Conservation (phyloP, 371 early-diverging fungal genomes). For the Conidiobolus incongruus region DNA sequence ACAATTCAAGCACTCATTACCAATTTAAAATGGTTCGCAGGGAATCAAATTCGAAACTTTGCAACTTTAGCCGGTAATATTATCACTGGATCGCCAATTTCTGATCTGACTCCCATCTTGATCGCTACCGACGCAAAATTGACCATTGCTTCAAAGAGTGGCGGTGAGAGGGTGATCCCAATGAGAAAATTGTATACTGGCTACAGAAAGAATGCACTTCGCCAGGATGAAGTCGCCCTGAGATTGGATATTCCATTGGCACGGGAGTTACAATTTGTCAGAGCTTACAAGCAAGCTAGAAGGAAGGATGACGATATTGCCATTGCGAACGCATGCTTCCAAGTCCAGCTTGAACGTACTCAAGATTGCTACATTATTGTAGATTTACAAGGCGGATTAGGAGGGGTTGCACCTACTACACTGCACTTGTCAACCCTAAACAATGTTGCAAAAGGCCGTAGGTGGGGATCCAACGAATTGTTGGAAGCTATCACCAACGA, state of each 20-base stretch:
- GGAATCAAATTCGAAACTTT: constrained; percentile 54
- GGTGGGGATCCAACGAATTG: constrained; percentile 19
- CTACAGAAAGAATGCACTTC: constrained; percentile 42
- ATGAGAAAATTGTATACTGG: constrained; percentile 45
- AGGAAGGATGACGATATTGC: constrained; percentile 62
- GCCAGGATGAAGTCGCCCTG: constrained; percentile 26
- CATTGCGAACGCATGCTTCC: constrained; percentile 45
- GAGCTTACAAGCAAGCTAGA: constrained; percentile 58
- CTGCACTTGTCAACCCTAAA: constrained; percentile 18
- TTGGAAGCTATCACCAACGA: background rate
- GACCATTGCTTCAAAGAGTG: constrained; percentile 16
- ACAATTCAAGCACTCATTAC: constrained; percentile 32
- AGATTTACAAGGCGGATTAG: constrained; percentile 23
- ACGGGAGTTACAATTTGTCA: constrained; percentile 19
- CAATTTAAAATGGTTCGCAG: constrained; percentile 47
- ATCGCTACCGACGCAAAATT: constrained; percentile 31
- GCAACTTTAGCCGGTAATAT: constrained; percentile 60
- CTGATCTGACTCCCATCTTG: constrained; percentile 58
- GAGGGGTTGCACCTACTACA: constrained; percentile 47
- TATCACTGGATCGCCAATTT: constrained; percentile 55
- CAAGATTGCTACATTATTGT: constrained; percentile 21
- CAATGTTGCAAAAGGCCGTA: constrained; percentile 12
- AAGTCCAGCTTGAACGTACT: constrained; percentile 22
- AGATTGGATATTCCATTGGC: constrained; percentile 32
- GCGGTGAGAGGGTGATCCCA: constrained; percentile 19